Evolutionary conservation across 2,329 filamentous ascomycete genomes (phyloP).

Genomic region (Sarocladium brachiariae): DNA sequence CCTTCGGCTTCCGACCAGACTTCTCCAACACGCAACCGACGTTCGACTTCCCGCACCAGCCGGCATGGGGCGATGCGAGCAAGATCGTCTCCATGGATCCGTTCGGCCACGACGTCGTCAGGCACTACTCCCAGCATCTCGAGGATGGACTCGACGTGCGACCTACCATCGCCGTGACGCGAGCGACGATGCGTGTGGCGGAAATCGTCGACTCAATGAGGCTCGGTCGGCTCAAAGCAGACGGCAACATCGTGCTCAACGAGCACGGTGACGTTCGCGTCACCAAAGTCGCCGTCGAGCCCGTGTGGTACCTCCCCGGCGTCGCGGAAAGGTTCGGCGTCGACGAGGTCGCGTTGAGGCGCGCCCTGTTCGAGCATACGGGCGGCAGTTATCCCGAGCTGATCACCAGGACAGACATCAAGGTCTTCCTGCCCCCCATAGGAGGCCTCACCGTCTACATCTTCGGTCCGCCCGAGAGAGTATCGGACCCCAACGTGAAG

Average conservation of each 20-base stretch:
- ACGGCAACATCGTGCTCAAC: slow-evolving; percentile 89
- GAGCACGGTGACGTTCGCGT: slow-evolving; percentile 78
- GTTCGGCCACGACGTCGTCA: slow-evolving; percentile 59
- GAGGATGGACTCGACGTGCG: slow-evolving; percentile 59
- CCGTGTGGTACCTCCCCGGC: slow-evolving; percentile 80
- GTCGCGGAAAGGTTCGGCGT: slow-evolving; percentile 92
- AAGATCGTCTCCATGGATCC: slow-evolving; percentile 99
- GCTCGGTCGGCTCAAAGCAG: slow-evolving; percentile 29
- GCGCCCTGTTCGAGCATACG: slow-evolving; percentile 89
- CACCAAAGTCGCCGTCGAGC: slow-evolving; percentile 95
- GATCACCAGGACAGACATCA: slow-evolving; percentile 90
- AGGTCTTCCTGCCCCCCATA: slow-evolving; percentile 93
- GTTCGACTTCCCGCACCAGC: slow-evolving; percentile 80
- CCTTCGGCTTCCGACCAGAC: slow-evolving; percentile 34
- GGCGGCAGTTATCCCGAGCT: slow-evolving; percentile 95
- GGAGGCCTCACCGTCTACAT: slow-evolving; percentile 91
- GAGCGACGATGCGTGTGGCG: slow-evolving; percentile 76
- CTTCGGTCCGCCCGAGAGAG: slow-evolving; percentile 90
- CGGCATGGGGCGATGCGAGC: slow-evolving; percentile 80
- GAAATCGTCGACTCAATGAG: background rate
- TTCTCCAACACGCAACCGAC: slow-evolving; percentile 80
- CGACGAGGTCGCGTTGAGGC: slow-evolving; percentile 77
- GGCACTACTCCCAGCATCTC: slow-evolving; percentile 19
- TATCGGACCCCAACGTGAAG: slow-evolving; percentile 76
- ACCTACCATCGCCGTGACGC: slow-evolving; percentile 86